Conservation (phyloP, 2,329 filamentous ascomycete species). For the Aureobasidium zeae region DNA sequence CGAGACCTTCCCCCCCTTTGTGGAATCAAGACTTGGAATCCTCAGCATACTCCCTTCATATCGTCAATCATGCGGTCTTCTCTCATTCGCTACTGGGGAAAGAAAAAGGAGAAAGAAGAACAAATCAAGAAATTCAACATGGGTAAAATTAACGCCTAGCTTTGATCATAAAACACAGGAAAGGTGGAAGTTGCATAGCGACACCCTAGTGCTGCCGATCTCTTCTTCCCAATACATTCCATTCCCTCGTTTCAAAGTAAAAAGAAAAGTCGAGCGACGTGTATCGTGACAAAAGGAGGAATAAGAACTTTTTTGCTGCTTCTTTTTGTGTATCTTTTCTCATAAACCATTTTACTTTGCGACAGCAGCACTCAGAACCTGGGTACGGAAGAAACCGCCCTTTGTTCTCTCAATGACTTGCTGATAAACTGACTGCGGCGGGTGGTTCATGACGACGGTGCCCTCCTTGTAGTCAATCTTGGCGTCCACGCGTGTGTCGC, state of each 20-base stretch:
- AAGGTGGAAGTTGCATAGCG: neutral
- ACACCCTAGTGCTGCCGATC: neutral
- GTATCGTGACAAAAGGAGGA: constrained; percentile 1
- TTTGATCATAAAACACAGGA: constrained; percentile 13
- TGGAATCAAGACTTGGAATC: too few species aligned
- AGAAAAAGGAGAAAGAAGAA: neutral
- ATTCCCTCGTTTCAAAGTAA: neutral
- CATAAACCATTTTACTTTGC: constrained; percentile 35
- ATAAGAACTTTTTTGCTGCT: constrained; percentile 11
- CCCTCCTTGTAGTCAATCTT: constrained; percentile 99
- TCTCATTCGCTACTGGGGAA: too few species aligned
- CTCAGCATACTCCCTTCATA: too few species aligned
- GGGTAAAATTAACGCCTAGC: constrained; percentile 10
- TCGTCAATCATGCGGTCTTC: too few species aligned
- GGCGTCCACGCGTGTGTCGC: constrained; percentile 91
- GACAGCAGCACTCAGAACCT: constrained; percentile 64
- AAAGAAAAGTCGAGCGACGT: neutral
- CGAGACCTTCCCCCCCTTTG: neutral
- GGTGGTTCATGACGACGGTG: constrained; percentile 99
- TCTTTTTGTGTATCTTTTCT: constrained; percentile 8
- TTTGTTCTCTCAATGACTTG: constrained; percentile 99
- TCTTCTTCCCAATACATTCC: neutral
- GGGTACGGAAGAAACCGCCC: constrained; percentile 96
- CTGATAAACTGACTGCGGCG: constrained; percentile 95
- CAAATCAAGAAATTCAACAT: neutral